Evolutionary conservation across 2,329 filamentous ascomycete genomes (phyloP).

Genomic region (Purpureocillium lavendulum): DNA sequence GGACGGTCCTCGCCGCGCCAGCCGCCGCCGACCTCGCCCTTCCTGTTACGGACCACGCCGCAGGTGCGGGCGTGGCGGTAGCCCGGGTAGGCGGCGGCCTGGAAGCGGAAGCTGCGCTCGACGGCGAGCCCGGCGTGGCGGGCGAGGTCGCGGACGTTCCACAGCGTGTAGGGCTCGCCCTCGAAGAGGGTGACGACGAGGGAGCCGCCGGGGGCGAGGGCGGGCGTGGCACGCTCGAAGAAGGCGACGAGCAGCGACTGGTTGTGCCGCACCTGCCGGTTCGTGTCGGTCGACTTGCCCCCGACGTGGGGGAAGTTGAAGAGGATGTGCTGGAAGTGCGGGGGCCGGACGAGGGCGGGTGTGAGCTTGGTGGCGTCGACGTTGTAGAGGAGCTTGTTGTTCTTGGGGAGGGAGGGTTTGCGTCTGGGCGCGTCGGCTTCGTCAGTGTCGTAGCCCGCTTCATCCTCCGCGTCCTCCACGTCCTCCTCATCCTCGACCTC

Average conservation of each 20-base stretch:
- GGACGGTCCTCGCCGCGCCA: slow-evolving; percentile 34
- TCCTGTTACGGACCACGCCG: slow-evolving; percentile 49
- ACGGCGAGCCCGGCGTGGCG: slow-evolving; percentile 68
- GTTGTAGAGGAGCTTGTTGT: slow-evolving; percentile 26
- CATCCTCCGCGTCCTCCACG: slow-evolving; percentile 4
- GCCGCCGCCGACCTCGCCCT: slow-evolving; percentile 31
- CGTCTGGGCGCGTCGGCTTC: slow-evolving; percentile 4
- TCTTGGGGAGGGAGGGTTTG: slow-evolving; percentile 12
- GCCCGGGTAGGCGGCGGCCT: slow-evolving; percentile 58
- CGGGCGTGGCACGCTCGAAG: slow-evolving; percentile 44
- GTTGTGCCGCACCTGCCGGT: slow-evolving; percentile 88
- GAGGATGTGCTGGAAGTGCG: slow-evolving; percentile 65
- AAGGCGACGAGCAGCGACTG: slow-evolving; percentile 68
- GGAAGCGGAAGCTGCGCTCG: slow-evolving; percentile 62
- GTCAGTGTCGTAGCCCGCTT: slow-evolving; percentile 10
- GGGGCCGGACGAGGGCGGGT: slow-evolving; percentile 29
- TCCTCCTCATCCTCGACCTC: slow-evolving; percentile 5
- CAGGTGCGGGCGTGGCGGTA: slow-evolving; percentile 68
- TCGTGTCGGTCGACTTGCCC: slow-evolving; percentile 85
- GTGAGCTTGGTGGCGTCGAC: slow-evolving; percentile 61
- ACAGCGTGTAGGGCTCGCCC: slow-evolving; percentile 86
- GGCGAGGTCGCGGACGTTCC: slow-evolving; percentile 86
- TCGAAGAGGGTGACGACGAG: slow-evolving; percentile 88
- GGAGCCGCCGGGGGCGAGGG: slow-evolving; percentile 38
- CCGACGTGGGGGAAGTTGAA: slow-evolving; percentile 99